phyloP scores from a whole-genome alignment of 2,329 filamentous ascomycete genomes.

The Amylocarpus encephaloides region DNA sequence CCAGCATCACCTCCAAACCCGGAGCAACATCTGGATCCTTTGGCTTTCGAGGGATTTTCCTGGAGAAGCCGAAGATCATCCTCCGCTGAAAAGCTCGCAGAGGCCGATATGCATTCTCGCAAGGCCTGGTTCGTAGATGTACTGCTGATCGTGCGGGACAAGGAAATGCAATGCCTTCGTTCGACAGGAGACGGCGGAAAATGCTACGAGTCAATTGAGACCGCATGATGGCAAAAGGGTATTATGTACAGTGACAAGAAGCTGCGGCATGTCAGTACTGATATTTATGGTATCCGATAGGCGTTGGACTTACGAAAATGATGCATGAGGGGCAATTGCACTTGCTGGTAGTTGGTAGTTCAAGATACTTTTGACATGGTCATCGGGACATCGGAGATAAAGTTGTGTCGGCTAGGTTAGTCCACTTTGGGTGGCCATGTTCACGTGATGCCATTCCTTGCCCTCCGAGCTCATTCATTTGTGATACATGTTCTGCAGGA shows the following conservation, averaged over 20 bases:
- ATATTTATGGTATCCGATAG: not conserved
- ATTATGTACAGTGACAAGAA: constrained; percentile 14
- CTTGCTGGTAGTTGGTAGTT: not conserved
- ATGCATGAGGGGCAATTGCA: constrained; percentile 14
- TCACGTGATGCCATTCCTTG: no score
- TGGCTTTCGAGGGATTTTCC: constrained; percentile 51
- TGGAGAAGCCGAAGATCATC: constrained; percentile 58
- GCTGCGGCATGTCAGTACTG: not conserved
- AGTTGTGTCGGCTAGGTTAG: not conserved
- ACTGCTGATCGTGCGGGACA: constrained; percentile 25
- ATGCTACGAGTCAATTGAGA: constrained; percentile 55
- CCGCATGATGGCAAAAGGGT: constrained; percentile 39
- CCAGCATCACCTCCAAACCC: constrained; percentile 65
- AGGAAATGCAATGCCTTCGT: constrained; percentile 35
- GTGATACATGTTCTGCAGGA: no score
- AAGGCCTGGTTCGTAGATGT: constrained; percentile 31
- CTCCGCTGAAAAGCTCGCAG: constrained; percentile 35
- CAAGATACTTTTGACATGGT: not conserved
- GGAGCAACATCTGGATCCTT: constrained; percentile 60
- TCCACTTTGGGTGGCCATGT: no score
- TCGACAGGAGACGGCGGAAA: constrained; percentile 50
- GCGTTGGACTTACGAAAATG: constrained; percentile 14
- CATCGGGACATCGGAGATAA: not conserved
- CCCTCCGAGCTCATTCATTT: no score
- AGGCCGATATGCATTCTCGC: constrained; percentile 35